phyloP scores from a whole-genome alignment of 345 rosid species.

The Gossypium longicalyx region DNA sequence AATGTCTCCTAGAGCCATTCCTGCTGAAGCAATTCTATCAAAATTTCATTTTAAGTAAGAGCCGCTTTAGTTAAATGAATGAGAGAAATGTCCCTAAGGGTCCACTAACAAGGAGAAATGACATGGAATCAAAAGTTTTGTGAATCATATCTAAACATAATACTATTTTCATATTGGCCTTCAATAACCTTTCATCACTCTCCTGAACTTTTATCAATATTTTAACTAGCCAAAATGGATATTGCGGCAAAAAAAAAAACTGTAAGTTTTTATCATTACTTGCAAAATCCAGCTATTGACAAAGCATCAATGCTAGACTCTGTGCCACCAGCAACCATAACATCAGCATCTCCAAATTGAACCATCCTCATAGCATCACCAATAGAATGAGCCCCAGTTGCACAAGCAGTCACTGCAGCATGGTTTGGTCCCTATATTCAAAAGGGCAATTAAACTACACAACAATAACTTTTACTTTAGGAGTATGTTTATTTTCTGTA shows the following conservation, averaged over 20 bases:
- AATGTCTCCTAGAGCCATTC: not conserved
- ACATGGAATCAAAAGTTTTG: not conserved
- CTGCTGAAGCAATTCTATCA: not conserved
- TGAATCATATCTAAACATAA: not conserved
- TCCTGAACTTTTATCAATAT: not conserved
- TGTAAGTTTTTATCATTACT: slow-evolving; percentile 31
- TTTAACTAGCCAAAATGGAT: not conserved
- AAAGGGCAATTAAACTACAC: slow-evolving; percentile 20
- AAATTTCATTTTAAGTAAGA: not conserved
- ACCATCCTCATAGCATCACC: slow-evolving; percentile 98
- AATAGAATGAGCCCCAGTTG: slow-evolving; percentile 95
- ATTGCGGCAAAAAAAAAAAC: not conserved
- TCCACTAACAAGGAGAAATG: not conserved
- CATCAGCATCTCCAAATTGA: slow-evolving; percentile 92
- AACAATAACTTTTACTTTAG: not conserved
- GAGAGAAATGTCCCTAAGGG: not conserved
- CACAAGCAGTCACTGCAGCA: slow-evolving; percentile 99
- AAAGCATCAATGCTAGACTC: slow-evolving; percentile 97
- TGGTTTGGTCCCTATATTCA: slow-evolving; percentile 92
- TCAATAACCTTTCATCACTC: not conserved
- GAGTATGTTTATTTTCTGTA: not conserved
- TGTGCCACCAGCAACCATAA: slow-evolving; percentile 96
- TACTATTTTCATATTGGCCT: not conserved
- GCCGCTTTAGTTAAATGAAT: not conserved
- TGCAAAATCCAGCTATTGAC: slow-evolving; percentile 93